Evolutionary conservation across 1,284 basidiomycete genomes (phyloP).

Genomic region (Kwoniella shivajii): DNA sequence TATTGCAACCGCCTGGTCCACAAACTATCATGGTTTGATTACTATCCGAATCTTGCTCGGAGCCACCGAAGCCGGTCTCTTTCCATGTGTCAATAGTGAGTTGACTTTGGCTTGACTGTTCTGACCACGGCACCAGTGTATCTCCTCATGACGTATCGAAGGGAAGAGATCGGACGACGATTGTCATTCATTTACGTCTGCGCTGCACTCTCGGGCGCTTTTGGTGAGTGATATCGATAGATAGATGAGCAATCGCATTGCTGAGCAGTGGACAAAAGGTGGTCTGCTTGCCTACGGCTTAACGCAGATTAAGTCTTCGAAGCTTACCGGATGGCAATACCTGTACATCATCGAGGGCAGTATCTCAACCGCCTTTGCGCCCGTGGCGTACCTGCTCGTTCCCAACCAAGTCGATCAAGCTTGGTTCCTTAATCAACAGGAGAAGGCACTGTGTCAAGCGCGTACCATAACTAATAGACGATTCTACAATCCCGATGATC

Average conservation of each 20-base stretch:
- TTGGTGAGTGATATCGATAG: too few species aligned
- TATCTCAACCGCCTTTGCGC: conserved; percentile 3
- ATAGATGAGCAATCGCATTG: too few species aligned
- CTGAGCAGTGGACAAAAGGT: too few species aligned
- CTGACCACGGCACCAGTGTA: conserved; percentile 22
- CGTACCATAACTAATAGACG: conserved; percentile 2
- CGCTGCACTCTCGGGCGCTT: conserved; percentile 6
- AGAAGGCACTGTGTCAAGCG: not conserved
- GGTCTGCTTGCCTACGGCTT: conserved; percentile 41
- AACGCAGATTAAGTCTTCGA: conserved; percentile 22
- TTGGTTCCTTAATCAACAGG: conserved; percentile 10
- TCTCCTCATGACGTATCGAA: conserved; percentile 14
- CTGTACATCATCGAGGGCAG: conserved; percentile 9
- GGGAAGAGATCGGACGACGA: conserved; percentile 12
- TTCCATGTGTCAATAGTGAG: conserved; percentile 22
- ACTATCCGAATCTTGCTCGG: conserved; percentile 36
- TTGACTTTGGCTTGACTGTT: not conserved
- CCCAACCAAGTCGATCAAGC: conserved; percentile 11
- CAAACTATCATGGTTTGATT: conserved; percentile 30
- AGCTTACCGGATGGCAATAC: conserved; percentile 9
- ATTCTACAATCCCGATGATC: conserved; percentile 5
- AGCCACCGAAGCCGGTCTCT: conserved; percentile 34
- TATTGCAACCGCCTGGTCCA: conserved; percentile 25
- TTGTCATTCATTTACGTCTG: conserved; percentile 12
- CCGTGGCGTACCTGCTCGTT: conserved; percentile 6